A percentile compares a stretch with the other conserved stretches of the same genome.
phyloP scores from a whole-genome alignment of 768 basidiomycete species.

The Podaxis sp. region DNA sequence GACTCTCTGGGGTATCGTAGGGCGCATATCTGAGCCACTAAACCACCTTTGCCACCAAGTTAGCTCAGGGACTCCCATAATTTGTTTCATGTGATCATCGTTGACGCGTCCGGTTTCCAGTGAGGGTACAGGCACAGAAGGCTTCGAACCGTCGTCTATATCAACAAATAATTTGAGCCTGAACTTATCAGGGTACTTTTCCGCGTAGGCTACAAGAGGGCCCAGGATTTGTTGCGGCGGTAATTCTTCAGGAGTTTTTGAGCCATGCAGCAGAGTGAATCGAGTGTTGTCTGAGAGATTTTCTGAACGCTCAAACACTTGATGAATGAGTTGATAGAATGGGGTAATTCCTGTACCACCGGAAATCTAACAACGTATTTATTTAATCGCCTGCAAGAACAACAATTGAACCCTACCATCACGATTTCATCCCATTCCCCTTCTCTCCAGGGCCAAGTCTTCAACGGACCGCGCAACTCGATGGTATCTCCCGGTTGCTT shows the following conservation, averaged over 20 bases:
- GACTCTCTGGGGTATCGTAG: constrained; percentile 34
- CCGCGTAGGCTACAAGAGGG: constrained; percentile 49
- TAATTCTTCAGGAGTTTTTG: constrained; percentile 57
- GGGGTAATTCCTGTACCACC: constrained; percentile 89
- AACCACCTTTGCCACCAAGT: constrained; percentile 37
- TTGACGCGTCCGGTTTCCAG: constrained; percentile 56
- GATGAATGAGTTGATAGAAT: constrained; percentile 75
- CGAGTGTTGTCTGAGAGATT: constrained; percentile 39
- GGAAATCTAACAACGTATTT: constrained; percentile 55
- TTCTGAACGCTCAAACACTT: constrained; percentile 40
- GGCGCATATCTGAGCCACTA: constrained; percentile 19
- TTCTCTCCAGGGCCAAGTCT: constrained; percentile 61
- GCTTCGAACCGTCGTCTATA: constrained; percentile 29
- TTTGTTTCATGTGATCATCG: constrained; percentile 44
- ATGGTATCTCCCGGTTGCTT: constrained; percentile 64
- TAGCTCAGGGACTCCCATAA: constrained; percentile 31
- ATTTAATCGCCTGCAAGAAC: neutral
- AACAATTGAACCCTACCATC: constrained; percentile 49
- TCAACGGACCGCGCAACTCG: constrained; percentile 75
- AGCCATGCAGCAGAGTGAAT: constrained; percentile 75
- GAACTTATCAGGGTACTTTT: constrained; percentile 54
- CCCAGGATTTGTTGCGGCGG: constrained; percentile 66
- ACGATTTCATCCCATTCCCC: constrained; percentile 74
- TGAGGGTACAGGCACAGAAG: constrained; percentile 19
- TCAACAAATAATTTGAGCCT: constrained; percentile 66